phyloP scores from a whole-genome alignment of 2,329 filamentous ascomycete genomes.

The Emydomyces testavorans region DNA sequence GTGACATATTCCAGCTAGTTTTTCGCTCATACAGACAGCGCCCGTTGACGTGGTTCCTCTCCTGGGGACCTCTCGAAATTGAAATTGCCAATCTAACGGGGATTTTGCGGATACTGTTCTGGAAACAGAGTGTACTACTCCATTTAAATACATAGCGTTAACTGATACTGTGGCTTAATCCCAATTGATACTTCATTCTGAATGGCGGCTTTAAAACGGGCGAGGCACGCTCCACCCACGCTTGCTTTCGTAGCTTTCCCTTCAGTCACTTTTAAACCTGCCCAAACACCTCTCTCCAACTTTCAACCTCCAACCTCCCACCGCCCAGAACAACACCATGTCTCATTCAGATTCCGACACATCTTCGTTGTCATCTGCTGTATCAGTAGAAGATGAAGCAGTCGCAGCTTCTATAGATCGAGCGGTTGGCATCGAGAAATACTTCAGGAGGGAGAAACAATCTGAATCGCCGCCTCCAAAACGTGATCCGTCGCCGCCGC shows the following conservation, averaged over 20 bases:
- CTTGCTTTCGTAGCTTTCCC: conserved; percentile 21
- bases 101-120: neutral
- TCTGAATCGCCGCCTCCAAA: conserved; percentile 58
- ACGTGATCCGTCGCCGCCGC: conserved; percentile 74
- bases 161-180: conserved; percentile 8
- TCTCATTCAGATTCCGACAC: conserved; percentile 41
- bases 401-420: conserved; percentile 32
- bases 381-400: conserved; percentile 48
- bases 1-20: neutral
- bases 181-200: conserved; percentile 1
- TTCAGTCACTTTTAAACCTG: conserved; percentile 5
- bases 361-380: conserved; percentile 46
- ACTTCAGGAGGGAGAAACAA: conserved; percentile 46
- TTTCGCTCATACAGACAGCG: neutral
- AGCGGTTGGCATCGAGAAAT: conserved; percentile 36
- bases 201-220: conserved; percentile 13
- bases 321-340: conserved; percentile 28
- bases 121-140: conserved; percentile 1
- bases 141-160: conserved; percentile 9
- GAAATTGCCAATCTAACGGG: neutral
- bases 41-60: neutral
- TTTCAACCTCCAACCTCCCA: conserved; percentile 23
- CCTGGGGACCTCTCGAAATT: neutral
- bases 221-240: conserved; percentile 25
- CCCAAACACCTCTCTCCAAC: conserved; percentile 18